Conservation (phyloP, 306 rosid species). For the Cucurbita maxima region DNA sequence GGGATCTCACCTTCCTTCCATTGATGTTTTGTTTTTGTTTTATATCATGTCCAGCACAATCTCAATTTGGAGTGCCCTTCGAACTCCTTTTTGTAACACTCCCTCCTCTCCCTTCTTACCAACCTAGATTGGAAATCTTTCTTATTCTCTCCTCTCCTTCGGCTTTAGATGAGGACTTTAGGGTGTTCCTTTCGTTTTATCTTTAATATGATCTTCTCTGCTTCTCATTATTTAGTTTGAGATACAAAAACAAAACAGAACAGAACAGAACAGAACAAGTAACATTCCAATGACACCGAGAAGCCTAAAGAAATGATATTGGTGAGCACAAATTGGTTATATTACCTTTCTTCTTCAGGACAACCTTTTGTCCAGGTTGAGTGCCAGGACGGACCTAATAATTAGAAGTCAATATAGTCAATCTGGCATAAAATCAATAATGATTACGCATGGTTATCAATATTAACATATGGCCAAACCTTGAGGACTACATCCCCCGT, state of each 20-base stretch:
- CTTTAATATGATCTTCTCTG: not conserved
- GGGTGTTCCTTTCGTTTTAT: not conserved
- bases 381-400: conserved; percentile 76
- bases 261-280: no score
- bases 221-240: not conserved
- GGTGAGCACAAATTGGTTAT: not conserved
- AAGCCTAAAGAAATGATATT: not conserved
- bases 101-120: not conserved
- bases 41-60: not conserved
- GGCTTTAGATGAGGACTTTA: not conserved
- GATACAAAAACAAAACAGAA: not conserved
- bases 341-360: conserved; percentile 87
- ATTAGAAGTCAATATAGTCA: conserved; percentile 2
- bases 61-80: not conserved
- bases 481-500: conserved; percentile 77
- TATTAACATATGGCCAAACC: conserved; percentile 30
- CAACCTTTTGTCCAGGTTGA: conserved; percentile 84
- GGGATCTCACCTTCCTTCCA: not conserved
- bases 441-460: conserved; percentile 1
- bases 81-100: not conserved
- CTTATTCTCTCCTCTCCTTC: not conserved
- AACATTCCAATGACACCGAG: not conserved
- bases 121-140: not conserved
- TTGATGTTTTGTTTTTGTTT: not conserved
- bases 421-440: not conserved